A percentile compares a stretch with the other conserved stretches of the same genome.
Conservation (phyloP, 495 filamentous ascomycete genomes). For the Poronia punctata region DNA sequence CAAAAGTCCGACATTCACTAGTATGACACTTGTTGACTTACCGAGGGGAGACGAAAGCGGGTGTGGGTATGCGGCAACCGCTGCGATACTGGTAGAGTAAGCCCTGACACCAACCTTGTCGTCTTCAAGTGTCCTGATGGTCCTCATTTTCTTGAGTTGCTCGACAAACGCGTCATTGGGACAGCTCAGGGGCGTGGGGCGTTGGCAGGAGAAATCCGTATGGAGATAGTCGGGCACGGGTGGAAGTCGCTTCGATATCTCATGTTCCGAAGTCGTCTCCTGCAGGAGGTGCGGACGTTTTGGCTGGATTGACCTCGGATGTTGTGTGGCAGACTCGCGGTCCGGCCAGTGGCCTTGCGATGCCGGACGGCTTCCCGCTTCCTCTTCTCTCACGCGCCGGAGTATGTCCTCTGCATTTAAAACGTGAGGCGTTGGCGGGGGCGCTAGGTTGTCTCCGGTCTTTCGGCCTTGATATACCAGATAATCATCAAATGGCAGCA, state of each 20-base stretch:
- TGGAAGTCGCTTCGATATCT: conserved; percentile 40
- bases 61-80: conserved; percentile 73
- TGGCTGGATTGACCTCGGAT: conserved; percentile 10
- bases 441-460: conserved; percentile 6
- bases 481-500: conserved; percentile 56
- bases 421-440: background rate
- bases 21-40: conserved; percentile 5
- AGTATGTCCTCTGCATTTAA: conserved; percentile 18
- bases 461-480: conserved; percentile 58
- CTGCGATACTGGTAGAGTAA: conserved; percentile 80
- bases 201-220: conserved; percentile 72
- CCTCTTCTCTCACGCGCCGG: conserved; percentile 29
- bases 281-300: conserved; percentile 47
- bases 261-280: conserved; percentile 68
- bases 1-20: background rate
- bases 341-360: conserved; percentile 3
- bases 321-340: conserved; percentile 6
- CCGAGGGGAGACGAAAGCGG: conserved; percentile 28
- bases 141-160: conserved; percentile 66
- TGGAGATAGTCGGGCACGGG: conserved; percentile 67
- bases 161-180: conserved; percentile 74
- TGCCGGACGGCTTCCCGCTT: conserved; percentile 4
- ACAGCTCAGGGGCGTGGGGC: conserved; percentile 59
- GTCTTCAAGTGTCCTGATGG: conserved; percentile 58
- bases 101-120: conserved; percentile 80